Percentiles rank a stretch among this genome's conserved stretches.
phyloP scores from a whole-genome alignment of 2,329 filamentous ascomycete species.

The Mycocentrospora acerina region DNA sequence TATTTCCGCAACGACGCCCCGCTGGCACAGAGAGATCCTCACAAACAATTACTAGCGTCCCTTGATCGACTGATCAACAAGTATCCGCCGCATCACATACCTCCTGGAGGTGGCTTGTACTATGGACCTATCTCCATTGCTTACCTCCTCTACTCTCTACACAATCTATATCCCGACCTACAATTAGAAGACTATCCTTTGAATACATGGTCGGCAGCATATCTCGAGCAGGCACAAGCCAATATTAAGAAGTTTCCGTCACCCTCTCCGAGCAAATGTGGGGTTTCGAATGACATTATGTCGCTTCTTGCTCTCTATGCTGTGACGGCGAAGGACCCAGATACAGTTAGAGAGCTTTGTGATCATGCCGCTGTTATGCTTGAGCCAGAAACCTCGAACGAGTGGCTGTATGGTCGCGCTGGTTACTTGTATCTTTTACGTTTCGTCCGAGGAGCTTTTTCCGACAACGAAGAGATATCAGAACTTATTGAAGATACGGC shows the following conservation, averaged over 20 bases:
- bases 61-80: conserved; percentile 51
- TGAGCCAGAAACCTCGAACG: conserved; percentile 55
- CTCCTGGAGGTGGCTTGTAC: conserved; percentile 52
- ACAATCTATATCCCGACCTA: conserved; percentile 51
- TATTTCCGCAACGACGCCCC: conserved; percentile 46
- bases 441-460: conserved; percentile 60
- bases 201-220: conserved; percentile 53
- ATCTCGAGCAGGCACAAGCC: conserved; percentile 53
- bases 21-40: conserved; percentile 45
- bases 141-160: conserved; percentile 53
- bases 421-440: conserved; percentile 69
- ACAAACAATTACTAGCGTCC: conserved; percentile 54
- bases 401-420: conserved; percentile 67
- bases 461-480: conserved; percentile 51
- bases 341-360: conserved; percentile 53
- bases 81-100: conserved; percentile 49
- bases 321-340: conserved; percentile 51
- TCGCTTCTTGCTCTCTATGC: conserved; percentile 53
- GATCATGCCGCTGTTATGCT: conserved; percentile 52
- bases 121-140: conserved; percentile 53
- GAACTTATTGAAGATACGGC: conserved; percentile 58
- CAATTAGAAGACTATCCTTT: conserved; percentile 49
- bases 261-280: conserved; percentile 49
- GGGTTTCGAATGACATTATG: conserved; percentile 54
- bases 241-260: conserved; percentile 52